Percentiles rank a stretch among this genome's conserved stretches.
phyloP scores from a whole-genome alignment of 495 filamentous ascomycete species.

The Parathielavia appendiculata region DNA sequence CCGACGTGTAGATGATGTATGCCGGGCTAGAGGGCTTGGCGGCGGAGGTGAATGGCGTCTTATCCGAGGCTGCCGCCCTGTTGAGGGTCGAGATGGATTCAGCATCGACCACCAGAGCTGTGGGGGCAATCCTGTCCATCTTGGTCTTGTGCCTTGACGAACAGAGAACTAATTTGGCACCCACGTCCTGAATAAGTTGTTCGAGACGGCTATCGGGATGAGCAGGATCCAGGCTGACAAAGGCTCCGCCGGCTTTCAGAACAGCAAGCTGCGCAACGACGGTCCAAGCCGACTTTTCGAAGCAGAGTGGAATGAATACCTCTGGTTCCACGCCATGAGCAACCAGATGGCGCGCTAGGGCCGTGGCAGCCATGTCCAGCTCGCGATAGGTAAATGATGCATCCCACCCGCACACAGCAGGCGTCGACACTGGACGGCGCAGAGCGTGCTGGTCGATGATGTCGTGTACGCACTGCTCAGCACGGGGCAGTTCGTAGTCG shows the following conservation, averaged over 20 bases:
- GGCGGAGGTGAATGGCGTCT: slow-evolving; percentile 6
- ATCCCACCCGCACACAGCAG: slow-evolving; percentile 51
- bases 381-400: slow-evolving; percentile 52
- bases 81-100: slow-evolving; percentile 2
- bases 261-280: slow-evolving; percentile 52
- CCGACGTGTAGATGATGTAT: slow-evolving; percentile 57
- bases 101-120: slow-evolving; percentile 2
- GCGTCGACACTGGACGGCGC: slow-evolving; percentile 28
- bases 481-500: slow-evolving; percentile 17
- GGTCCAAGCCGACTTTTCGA: slow-evolving; percentile 54
- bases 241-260: slow-evolving; percentile 55
- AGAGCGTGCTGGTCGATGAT: slow-evolving; percentile 44
- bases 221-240: slow-evolving; percentile 53
- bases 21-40: slow-evolving; percentile 32
- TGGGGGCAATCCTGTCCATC: slow-evolving; percentile 14
- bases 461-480: slow-evolving; percentile 43
- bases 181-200: slow-evolving; percentile 25
- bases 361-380: slow-evolving; percentile 34
- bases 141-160: slow-evolving; percentile 38
- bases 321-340: slow-evolving; percentile 44
- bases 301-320: slow-evolving; percentile 48
- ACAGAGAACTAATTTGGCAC: slow-evolving; percentile 42
- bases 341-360: slow-evolving; percentile 41
- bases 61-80: not conserved
- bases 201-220: slow-evolving; percentile 49